Evolutionary conservation across 768 basidiomycete genomes (phyloP).

Genomic region (Tulasnella sp.): DNA sequence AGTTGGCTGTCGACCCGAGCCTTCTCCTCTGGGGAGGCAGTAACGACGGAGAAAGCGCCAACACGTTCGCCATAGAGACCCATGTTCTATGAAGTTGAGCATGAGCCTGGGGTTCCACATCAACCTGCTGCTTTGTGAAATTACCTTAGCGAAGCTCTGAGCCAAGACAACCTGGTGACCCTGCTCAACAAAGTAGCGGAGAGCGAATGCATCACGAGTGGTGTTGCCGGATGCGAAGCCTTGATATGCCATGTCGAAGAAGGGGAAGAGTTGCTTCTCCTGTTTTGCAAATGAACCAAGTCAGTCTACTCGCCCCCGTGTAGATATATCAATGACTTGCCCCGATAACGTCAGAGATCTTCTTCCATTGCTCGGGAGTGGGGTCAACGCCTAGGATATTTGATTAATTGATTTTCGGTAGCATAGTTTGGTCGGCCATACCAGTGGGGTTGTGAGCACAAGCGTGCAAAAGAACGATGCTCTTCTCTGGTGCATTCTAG

Average conservation of each 20-base stretch:
- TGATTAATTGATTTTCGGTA: background rate
- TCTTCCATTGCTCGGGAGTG: slow-evolving; percentile 82
- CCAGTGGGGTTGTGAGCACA: slow-evolving; percentile 87
- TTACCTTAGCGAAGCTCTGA: slow-evolving; percentile 86
- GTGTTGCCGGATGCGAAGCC: slow-evolving; percentile 96
- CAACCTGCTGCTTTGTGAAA: background rate
- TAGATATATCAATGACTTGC: slow-evolving; percentile 11
- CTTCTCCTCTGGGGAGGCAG: slow-evolving; percentile 58
- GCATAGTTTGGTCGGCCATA: background rate
- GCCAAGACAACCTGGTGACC: slow-evolving; percentile 85
- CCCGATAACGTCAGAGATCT: slow-evolving; percentile 77
- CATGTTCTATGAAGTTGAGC: slow-evolving; percentile 51
- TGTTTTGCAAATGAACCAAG: slow-evolving; percentile 9
- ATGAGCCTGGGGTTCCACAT: background rate
- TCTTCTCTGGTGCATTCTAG: slow-evolving; percentile 58
- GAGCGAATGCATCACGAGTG: slow-evolving; percentile 82
- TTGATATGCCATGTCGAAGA: slow-evolving; percentile 99
- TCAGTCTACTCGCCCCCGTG: background rate
- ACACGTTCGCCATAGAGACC: slow-evolving; percentile 97
- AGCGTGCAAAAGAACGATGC: slow-evolving; percentile 86
- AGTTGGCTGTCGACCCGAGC: slow-evolving; percentile 86
- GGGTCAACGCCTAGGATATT: slow-evolving; percentile 58
- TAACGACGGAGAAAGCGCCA: slow-evolving; percentile 86
- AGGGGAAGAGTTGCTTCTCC: slow-evolving; percentile 86
- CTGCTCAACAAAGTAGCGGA: slow-evolving; percentile 84